Evolutionary conservation across 2,329 filamentous ascomycete genomes (phyloP).

Genomic region (Hymenoscyphus linearis): DNA sequence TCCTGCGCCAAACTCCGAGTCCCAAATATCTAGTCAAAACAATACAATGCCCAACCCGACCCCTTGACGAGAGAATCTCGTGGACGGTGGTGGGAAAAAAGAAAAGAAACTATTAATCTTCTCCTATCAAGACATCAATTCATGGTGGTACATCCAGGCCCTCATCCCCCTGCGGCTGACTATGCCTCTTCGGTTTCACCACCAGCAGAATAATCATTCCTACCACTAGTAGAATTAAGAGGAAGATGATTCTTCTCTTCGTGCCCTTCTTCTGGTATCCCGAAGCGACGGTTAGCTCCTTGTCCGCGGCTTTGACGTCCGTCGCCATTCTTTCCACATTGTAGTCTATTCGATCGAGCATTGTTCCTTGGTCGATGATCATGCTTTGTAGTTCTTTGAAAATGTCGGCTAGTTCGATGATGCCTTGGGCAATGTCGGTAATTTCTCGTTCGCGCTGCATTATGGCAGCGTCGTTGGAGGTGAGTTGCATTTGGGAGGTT

Average conservation of each 20-base stretch:
- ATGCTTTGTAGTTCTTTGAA: conserved; percentile 95
- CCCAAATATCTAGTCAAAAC: no score
- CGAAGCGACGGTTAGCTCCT: conserved; percentile 82
- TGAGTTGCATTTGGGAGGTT: conserved; percentile 57
- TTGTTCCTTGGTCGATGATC: conserved; percentile 88
- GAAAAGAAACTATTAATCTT: background rate
- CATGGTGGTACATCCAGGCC: conserved; percentile 28
- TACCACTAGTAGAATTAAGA: conserved; percentile 78
- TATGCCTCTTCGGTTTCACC: conserved; percentile 51
- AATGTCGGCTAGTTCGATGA: conserved; percentile 93
- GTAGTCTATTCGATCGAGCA: conserved; percentile 93
- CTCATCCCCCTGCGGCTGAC: conserved; percentile 14
- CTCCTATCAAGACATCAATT: conserved; percentile 2
- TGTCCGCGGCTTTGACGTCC: conserved; percentile 88
- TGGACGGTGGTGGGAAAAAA: background rate
- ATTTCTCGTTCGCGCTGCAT: conserved; percentile 93
- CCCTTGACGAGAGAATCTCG: no score
- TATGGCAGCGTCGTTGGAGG: conserved; percentile 78
- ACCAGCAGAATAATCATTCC: conserved; percentile 81
- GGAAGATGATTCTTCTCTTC: conserved; percentile 86
- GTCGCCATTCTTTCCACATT: conserved; percentile 95
- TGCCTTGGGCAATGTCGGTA: conserved; percentile 95
- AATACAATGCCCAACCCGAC: no score
- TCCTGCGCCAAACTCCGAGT: no score
- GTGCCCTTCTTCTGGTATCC: conserved; percentile 84